These are phyloP conservation scores for Cryphonectria naterciae DNA, from an alignment of 2,329 filamentous ascomycete species.

Conservation along the genomic window DNA sequence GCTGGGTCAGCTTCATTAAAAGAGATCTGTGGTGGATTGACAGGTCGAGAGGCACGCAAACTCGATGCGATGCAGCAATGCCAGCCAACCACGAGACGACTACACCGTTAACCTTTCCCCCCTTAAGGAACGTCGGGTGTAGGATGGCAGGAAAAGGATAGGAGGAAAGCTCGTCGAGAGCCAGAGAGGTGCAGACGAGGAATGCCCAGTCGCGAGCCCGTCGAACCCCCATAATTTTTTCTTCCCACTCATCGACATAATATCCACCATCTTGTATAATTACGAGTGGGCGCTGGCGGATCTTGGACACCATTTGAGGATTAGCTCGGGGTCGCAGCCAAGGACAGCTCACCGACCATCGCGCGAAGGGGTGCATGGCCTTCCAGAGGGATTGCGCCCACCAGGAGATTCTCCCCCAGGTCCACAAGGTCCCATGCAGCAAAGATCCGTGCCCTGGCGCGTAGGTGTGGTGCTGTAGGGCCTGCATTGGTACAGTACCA, in stretches of 20 bases:
- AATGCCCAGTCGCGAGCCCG: conserved; percentile 6
- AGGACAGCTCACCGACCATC: conserved; percentile 22
- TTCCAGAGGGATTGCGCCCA: background rate
- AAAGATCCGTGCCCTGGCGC: background rate
- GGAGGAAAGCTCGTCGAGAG: background rate
- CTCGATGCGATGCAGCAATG: conserved; percentile 11
- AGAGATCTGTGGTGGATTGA: conserved; percentile 23
- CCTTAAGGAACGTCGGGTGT: conserved; percentile 23
- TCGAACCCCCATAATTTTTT: background rate
- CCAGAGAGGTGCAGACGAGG: conserved; percentile 1
- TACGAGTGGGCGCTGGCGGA: conserved; percentile 29
- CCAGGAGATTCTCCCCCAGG: conserved; percentile 1
- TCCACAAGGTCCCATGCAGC: background rate
- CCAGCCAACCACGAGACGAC: conserved; percentile 20
- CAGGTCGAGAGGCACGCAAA: conserved; percentile 28
- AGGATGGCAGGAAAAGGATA: conserved; percentile 6
- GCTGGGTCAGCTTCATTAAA: conserved; percentile 22
- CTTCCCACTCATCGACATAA: conserved; percentile 1
- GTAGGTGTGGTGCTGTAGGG: background rate
- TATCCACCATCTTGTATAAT: conserved; percentile 25
- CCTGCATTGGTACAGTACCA: background rate
- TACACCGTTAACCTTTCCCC: conserved; percentile 10
- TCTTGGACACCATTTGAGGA: conserved; percentile 19
- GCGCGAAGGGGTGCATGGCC: conserved; percentile 5
- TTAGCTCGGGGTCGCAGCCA: conserved; percentile 21